Conservation (phyloP, 441 rosid species). For the Metrosideros polymorpha region DNA sequence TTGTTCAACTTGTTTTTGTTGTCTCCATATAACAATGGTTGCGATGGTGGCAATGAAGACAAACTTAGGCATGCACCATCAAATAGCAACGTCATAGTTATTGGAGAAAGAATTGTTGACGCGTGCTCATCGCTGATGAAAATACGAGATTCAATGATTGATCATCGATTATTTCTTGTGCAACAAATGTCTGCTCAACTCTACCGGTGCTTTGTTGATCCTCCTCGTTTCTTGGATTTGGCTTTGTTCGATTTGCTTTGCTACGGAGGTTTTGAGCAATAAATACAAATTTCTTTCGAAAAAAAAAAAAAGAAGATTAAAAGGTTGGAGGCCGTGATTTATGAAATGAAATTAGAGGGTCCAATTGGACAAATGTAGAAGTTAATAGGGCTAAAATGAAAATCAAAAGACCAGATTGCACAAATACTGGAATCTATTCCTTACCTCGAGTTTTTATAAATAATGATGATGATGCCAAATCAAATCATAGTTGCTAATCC, state of each 20-base stretch:
- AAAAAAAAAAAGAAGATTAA: no score
- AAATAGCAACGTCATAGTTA: fast-evolving
- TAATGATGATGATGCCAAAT: neutral
- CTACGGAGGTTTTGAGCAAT: fast-evolving
- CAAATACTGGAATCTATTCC: fast-evolving
- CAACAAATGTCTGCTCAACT: fast-evolving
- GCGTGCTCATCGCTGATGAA: fast-evolving
- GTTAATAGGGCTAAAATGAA: neutral
- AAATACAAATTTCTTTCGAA: neutral
- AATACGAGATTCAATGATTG: neutral
- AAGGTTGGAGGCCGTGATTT: neutral
- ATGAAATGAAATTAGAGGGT: neutral
- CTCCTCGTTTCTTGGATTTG: neutral
- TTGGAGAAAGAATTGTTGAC: fast-evolving
- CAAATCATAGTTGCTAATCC: neutral
- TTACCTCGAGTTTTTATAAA: neutral
- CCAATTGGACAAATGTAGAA: neutral
- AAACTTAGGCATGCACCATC: fast-evolving
- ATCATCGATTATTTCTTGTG: fast-evolving
- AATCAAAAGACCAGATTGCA: neutral
- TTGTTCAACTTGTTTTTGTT: fast-evolving
- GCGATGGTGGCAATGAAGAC: fast-evolving
- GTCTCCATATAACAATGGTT: fast-evolving
- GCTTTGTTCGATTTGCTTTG: neutral
- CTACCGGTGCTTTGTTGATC: fast-evolving